Conservation (phyloP, 2,329 filamentous ascomycete species). For the Cercospora sesami region DNA sequence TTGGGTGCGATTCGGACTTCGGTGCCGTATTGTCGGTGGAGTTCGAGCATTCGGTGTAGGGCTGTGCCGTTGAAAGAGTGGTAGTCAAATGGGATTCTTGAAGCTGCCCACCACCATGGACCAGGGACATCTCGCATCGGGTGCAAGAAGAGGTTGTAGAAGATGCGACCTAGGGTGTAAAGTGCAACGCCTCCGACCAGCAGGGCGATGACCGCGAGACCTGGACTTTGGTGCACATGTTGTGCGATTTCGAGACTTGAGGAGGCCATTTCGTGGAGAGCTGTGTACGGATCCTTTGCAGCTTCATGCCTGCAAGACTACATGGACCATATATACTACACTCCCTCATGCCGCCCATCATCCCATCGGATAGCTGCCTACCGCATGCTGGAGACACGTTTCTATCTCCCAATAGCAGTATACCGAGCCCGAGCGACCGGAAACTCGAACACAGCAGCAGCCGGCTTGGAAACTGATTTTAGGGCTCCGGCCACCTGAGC, state of each 20-base stretch:
- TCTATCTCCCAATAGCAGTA: background rate
- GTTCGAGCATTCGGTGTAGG: background rate
- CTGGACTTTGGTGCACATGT: background rate
- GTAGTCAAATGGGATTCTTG: background rate
- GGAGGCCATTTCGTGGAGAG: background rate
- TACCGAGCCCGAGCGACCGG: background rate
- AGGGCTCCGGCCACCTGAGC: background rate
- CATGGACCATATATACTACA: background rate
- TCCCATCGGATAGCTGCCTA: background rate
- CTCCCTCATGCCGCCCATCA: background rate
- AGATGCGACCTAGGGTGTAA: background rate
- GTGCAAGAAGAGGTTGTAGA: background rate
- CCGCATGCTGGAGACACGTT: background rate
- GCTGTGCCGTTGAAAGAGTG: background rate
- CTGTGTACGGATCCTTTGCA: background rate
- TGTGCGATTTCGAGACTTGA: background rate
- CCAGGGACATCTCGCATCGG: background rate
- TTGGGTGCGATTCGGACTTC: background rate
- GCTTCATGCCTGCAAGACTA: background rate
- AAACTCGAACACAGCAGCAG: background rate
- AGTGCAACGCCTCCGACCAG: background rate
- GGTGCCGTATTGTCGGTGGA: background rate
- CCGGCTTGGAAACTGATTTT: background rate
- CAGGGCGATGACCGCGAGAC: background rate
- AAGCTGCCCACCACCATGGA: background rate